Evolutionary conservation across 208 protist genomes (phyloP).

Genomic region (Phytomonas francai): DNA sequence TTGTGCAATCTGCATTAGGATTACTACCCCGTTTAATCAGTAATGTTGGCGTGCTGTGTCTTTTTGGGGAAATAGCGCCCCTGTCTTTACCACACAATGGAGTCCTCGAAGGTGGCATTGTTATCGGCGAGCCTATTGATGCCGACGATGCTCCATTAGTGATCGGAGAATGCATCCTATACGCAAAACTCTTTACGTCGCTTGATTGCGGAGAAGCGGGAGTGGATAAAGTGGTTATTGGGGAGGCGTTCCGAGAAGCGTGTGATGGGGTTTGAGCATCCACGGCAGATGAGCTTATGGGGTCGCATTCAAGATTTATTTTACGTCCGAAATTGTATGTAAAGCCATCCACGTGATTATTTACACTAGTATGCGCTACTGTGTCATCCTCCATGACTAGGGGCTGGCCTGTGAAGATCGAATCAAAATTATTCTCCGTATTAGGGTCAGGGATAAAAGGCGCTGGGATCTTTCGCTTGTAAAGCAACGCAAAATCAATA

Average conservation of each 20-base stretch:
- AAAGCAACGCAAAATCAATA: slow-evolving; percentile 66
- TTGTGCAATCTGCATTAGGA: not conserved
- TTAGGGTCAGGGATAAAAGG: slow-evolving; percentile 68
- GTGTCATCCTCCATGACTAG: slow-evolving; percentile 25
- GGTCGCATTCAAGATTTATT: not conserved
- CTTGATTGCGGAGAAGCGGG: not conserved
- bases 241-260: not conserved
- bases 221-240: not conserved
- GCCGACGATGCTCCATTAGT: not conserved
- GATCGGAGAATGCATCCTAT: not conserved
- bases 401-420: slow-evolving; percentile 54
- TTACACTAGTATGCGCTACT: slow-evolving; percentile 8
- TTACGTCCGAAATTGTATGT: slow-evolving; percentile 40
- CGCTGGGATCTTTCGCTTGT: slow-evolving; percentile 47
- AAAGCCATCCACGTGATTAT: slow-evolving; percentile 51
- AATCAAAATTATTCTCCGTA: slow-evolving; percentile 72
- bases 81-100: not conserved
- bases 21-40: not conserved
- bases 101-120: not conserved
- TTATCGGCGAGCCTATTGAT: not conserved
- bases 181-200: not conserved
- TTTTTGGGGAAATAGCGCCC: not conserved
- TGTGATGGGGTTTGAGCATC: not conserved
- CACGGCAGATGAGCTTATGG: not conserved
- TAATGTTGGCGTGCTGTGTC: not conserved